Evolutionary conservation across 495 filamentous ascomycete genomes (phyloP), one percentile per base, ranked within the genome.

Genomic region (Neurospora africana): DNA sequence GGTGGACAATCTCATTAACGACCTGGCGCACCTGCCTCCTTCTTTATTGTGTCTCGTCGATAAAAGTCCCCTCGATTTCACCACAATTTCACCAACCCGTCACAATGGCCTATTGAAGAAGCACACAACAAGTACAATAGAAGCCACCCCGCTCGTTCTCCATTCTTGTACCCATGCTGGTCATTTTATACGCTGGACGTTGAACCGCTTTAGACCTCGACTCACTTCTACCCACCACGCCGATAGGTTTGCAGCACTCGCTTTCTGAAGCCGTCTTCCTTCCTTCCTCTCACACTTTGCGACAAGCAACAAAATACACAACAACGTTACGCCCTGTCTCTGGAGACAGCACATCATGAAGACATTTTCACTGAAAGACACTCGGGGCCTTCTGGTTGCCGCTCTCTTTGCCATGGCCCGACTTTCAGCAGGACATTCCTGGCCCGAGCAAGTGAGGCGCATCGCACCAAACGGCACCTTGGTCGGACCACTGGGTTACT

Each of bases 401-500:
- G 47, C 75, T n/a, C 70, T 83, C 15, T 74, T 82, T 68, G 76
- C 85, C 27, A 77, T 86, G 39, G 71, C 81, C 23, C 73, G 77
- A 37, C 78, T 80, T 41, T 77, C 81, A 35, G 72, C 74, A 58
- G 90, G 86, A 33, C 93, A 97, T 80, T 88, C 90, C 44, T 98
- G 94, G 94, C 85, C 93, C 19, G 93, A 96, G 78, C 79, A 90
- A 72, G 80, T 93, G 33, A 83, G 78, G n/a, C 85, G 88, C 38
- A 89, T 98, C 81, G 86, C 88, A 53, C 78, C 88, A 5, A 90
- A 92, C 77, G 93, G 93, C 41, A 87, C 86, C n/a, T 93, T 92
- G 77, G 82, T 88, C 4, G 93, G 92, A 33, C 74, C 79, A 4
- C 81, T 86, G 7, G 94, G 94, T 58, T 95, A 89, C 75, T 79